phyloP scores from a whole-genome alignment of 352 stramenopile species.

The Pythium biforme region DNA sequence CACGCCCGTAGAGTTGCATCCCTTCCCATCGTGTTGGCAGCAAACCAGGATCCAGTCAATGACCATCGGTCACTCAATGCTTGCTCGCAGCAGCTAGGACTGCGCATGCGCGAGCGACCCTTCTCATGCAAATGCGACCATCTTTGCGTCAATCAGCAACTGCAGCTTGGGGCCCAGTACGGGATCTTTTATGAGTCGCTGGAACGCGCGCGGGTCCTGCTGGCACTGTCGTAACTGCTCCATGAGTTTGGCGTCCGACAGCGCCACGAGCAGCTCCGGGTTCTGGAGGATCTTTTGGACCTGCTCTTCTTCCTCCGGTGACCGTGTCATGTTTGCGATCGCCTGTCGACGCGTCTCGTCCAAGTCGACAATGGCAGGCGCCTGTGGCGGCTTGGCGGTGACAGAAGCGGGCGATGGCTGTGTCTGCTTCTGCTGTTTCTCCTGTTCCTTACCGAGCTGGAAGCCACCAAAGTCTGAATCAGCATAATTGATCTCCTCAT shows the following conservation, averaged over 20 bases:
- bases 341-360: slow-evolving; percentile 50
- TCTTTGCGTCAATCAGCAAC: slow-evolving; percentile 49
- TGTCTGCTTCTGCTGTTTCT: slow-evolving; percentile 10
- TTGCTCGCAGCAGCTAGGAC: too few species aligned
- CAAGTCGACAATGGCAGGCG: slow-evolving; percentile 58
- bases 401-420: background rate
- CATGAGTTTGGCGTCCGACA: slow-evolving; percentile 63
- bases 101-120: too few species aligned
- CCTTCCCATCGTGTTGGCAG: too few species aligned
- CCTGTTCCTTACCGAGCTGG: slow-evolving; percentile 43
- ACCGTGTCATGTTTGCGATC: slow-evolving; percentile 55
- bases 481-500: too few species aligned
- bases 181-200: slow-evolving; percentile 39
- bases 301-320: slow-evolving; percentile 61
- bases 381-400: slow-evolving; percentile 1
- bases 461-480: background rate
- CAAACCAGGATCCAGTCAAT: too few species aligned
- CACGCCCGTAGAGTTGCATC: too few species aligned
- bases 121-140: slow-evolving; percentile 49
- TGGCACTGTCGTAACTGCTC: slow-evolving; percentile 46
- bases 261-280: slow-evolving; percentile 53
- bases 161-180: slow-evolving; percentile 49
- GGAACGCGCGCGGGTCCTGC: slow-evolving; percentile 40
- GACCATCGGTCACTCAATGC: too few species aligned
- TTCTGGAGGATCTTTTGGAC: slow-evolving; percentile 67